Percentiles rank a stretch among this genome's conserved stretches.
phyloP scores from a whole-genome alignment of 805 yeast species.

The Kuraishia capsulata region DNA sequence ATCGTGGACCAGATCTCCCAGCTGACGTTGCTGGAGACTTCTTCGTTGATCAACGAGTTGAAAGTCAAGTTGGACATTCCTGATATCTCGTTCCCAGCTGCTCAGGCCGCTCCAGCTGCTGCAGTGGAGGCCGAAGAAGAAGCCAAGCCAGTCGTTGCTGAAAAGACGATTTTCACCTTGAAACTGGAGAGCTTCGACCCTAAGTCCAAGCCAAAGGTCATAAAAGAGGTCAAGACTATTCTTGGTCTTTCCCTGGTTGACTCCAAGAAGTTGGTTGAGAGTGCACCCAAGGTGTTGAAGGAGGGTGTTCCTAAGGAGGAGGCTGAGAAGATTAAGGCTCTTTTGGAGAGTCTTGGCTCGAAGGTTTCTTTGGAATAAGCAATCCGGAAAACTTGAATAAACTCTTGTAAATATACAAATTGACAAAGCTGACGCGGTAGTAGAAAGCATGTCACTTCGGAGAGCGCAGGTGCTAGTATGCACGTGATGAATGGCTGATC shows the following conservation, averaged over 20 bases:
- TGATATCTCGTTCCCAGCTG: slow-evolving; percentile 79
- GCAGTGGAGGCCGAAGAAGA: slow-evolving; percentile 47
- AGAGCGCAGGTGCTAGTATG: slow-evolving; percentile 1
- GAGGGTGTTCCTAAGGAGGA: slow-evolving; percentile 95
- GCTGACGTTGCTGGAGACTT: slow-evolving; percentile 87
- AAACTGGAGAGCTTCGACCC: slow-evolving; percentile 41
- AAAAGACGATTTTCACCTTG: slow-evolving; percentile 34
- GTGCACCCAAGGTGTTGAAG: slow-evolving; percentile 93
- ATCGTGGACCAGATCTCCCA: slow-evolving; percentile 89
- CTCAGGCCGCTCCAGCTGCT: slow-evolving; percentile 56
- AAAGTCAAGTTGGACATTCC: slow-evolving; percentile 83
- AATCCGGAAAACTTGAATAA: too few relatives aligned
- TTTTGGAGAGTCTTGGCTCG: slow-evolving; percentile 93
- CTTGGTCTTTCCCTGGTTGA: slow-evolving; percentile 91
- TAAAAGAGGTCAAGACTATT: slow-evolving; percentile 90
- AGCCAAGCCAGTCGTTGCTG: slow-evolving; percentile 23
- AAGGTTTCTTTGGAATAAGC: slow-evolving; percentile 77
- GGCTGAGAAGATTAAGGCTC: slow-evolving; percentile 90
- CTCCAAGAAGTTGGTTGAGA: slow-evolving; percentile 94
- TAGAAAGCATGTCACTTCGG: not conserved
- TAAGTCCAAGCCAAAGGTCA: slow-evolving; percentile 92
- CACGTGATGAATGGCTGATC: not conserved
- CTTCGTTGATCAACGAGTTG: slow-evolving; percentile 74
- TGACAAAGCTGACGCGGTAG: not conserved
- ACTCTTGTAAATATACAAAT: not conserved